Conservation (phyloP, 805 yeast species). For the Teunomyces barrocoloradensis region DNA sequence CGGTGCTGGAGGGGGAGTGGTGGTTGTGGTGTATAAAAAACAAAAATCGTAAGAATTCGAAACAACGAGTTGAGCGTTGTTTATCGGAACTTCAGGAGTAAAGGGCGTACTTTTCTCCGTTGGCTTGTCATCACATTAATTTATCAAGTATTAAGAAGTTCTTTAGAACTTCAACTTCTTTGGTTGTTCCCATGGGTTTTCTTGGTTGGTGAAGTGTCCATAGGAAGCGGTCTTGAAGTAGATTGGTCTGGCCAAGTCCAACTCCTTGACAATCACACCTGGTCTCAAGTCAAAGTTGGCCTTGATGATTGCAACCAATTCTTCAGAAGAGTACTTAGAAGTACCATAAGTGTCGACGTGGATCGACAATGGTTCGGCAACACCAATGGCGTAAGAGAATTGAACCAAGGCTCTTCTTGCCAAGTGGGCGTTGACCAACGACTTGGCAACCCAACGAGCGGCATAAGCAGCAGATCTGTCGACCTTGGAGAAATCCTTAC, state of each 20-base stretch:
- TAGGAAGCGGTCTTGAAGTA: conserved; percentile 98
- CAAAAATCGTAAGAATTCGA: conserved; percentile 15
- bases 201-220: conserved; percentile 99
- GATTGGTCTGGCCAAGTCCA: conserved; percentile 98
- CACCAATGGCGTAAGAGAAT: conserved; percentile 99
- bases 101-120: conserved; percentile 2
- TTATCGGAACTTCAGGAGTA: conserved; percentile 8
- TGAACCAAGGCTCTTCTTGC: conserved; percentile 98
- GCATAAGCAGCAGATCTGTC: conserved; percentile 99
- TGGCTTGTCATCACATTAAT: conserved; percentile 42
- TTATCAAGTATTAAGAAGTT: conserved; percentile 22
- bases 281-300: conserved; percentile 99
- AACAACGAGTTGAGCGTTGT: conserved; percentile 50
- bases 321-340: conserved; percentile 81
- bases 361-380: conserved; percentile 98
- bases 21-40: conserved; percentile 7
- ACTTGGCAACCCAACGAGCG: conserved; percentile 99
- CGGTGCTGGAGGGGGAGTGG: conserved; percentile 2
- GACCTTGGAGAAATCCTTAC: conserved; percentile 99
- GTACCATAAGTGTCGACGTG: conserved; percentile 99
- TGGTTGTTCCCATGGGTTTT: conserved; percentile 98
- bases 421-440: conserved; percentile 89
- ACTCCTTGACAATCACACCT: conserved; percentile 95
- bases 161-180: conserved; percentile 63
- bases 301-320: conserved; percentile 86